phyloP scores from a whole-genome alignment of 2,329 filamentous ascomycete genomes.

The Neofusicoccum parvum region DNA sequence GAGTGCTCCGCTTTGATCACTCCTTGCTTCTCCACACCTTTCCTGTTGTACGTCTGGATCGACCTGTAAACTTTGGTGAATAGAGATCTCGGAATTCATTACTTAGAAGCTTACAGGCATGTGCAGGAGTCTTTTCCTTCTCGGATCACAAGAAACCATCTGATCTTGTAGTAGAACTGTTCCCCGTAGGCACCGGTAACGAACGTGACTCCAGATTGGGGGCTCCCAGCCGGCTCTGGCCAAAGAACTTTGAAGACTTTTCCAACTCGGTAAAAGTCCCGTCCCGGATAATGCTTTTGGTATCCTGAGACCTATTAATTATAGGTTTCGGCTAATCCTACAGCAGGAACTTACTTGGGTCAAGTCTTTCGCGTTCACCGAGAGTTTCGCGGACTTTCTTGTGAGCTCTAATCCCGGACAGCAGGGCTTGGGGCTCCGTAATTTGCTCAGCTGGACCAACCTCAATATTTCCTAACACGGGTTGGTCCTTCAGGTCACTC shows the following conservation, averaged over 20 bases:
- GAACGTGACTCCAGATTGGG: background rate
- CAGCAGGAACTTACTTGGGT: conserved; percentile 7
- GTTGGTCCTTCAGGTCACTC: no score
- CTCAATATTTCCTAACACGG: background rate
- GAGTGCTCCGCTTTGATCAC: conserved; percentile 14
- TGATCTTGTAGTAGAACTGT: conserved; percentile 13
- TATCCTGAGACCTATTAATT: background rate
- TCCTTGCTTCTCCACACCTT: conserved; percentile 1
- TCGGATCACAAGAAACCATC: conserved; percentile 22
- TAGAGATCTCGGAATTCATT: no score
- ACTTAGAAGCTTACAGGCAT: conserved; percentile 15
- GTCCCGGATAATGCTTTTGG: background rate
- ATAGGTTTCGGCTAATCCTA: rapidly evolving
- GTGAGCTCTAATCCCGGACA: background rate
- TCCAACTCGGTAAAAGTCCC: background rate
- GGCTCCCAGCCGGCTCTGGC: conserved; percentile 6
- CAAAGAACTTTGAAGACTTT: conserved; percentile 20
- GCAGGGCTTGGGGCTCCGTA: conserved; percentile 3
- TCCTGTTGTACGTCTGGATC: conserved; percentile 17
- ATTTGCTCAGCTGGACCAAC: background rate
- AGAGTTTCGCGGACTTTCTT: background rate
- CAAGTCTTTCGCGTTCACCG: conserved; percentile 1
- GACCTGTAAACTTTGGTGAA: background rate
- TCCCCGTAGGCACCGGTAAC: conserved; percentile 6
- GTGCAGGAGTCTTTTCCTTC: conserved; percentile 12